Conservation (phyloP, 1,284 basidiomycete genomes). For the Leccinum variabile region DNA sequence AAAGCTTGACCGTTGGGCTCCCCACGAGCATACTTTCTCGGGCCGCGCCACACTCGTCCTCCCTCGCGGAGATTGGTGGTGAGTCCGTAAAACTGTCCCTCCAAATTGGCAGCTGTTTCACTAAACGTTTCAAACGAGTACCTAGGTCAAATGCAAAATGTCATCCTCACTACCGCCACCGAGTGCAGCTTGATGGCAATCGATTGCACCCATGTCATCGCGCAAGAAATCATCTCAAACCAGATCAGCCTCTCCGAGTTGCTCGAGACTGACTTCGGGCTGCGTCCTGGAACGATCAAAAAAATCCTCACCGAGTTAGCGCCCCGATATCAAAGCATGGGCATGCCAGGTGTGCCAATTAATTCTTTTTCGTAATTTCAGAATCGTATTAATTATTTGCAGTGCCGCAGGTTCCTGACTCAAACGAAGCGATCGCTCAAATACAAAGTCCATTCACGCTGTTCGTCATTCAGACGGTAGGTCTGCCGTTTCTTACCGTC, state of each 20-base stretch:
- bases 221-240: background rate
- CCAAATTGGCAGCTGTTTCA: background rate
- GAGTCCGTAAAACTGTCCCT: background rate
- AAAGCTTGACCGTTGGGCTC: background rate
- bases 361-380: background rate
- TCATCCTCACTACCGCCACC: background rate
- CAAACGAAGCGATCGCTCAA: background rate
- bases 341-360: background rate
- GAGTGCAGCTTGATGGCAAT: background rate
- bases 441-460: background rate
- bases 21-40: background rate
- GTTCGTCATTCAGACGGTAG: background rate
- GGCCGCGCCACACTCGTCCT: background rate
- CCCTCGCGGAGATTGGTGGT: background rate
- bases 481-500: background rate
- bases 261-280: background rate
- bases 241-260: background rate
- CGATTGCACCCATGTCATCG: background rate
- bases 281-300: background rate
- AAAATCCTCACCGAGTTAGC: background rate
- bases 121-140: background rate
- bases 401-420: background rate
- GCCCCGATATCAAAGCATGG: background rate
- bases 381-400: background rate
- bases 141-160: background rate